These are phyloP conservation scores for Arthromyces matolae DNA, from an alignment of 768 basidiomycete species.

Conservation along the genomic window DNA sequence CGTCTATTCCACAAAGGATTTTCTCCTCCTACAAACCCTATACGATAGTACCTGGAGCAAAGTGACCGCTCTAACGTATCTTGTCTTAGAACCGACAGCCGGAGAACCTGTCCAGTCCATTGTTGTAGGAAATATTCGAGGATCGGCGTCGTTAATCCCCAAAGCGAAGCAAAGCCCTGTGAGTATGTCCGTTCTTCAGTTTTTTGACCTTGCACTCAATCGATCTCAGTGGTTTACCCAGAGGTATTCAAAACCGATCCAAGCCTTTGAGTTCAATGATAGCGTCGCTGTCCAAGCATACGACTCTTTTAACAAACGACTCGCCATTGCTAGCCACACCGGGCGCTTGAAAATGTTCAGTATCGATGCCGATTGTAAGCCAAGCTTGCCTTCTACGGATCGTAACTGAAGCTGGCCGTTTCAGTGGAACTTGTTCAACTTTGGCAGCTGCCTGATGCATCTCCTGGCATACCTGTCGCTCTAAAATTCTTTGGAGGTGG, in stretches of 20 bases:
- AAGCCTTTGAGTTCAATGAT: background rate
- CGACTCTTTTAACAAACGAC: background rate
- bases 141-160: background rate
- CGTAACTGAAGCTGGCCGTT: too few relatives aligned
- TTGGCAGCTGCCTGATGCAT: conserved; percentile 1
- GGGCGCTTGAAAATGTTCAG: background rate
- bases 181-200: too few relatives aligned
- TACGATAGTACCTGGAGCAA: background rate
- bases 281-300: background rate
- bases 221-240: background rate
- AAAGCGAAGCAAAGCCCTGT: background rate
- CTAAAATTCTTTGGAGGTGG: conserved; percentile 13
- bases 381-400: too few relatives aligned
- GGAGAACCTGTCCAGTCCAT: background rate
- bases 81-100: background rate
- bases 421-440: background rate
- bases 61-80: background rate
- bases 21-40: background rate
- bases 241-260: background rate
- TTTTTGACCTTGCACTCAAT: background rate
- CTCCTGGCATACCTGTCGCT: conserved; percentile 2
- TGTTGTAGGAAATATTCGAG: background rate
- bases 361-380: background rate
- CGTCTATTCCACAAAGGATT: background rate
- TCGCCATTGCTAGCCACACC: background rate